phyloP scores from a whole-genome alignment of 495 filamentous ascomycete species.

The Aspergillus saccharolyticus region DNA sequence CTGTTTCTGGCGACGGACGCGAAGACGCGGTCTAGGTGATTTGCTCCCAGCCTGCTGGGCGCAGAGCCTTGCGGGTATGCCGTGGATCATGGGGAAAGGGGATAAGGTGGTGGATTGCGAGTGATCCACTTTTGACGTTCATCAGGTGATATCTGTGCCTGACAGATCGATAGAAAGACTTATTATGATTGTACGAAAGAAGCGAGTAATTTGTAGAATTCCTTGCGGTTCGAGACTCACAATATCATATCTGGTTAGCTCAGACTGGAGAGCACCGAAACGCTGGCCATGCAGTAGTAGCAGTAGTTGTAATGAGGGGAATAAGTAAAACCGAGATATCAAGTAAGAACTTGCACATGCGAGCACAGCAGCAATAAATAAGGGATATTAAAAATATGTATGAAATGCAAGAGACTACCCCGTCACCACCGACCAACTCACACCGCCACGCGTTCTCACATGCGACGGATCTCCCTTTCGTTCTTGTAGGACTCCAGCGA shows the following conservation, averaged over 20 bases:
- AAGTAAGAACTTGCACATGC: not conserved
- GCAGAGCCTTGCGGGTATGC: too few species aligned
- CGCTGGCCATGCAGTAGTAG: not conserved
- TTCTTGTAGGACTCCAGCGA: slow-evolving; percentile 77
- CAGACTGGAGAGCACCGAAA: not conserved
- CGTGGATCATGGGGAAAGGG: too few species aligned
- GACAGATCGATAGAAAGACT: too few species aligned
- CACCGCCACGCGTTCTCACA: slow-evolving; percentile 43
- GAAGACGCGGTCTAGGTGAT: slow-evolving; percentile 7
- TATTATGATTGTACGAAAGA: not conserved
- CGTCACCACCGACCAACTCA: slow-evolving; percentile 11
- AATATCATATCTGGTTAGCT: not conserved
- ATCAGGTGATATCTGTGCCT: too few species aligned
- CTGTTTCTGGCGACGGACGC: slow-evolving; percentile 55
- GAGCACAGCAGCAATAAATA: not conserved
- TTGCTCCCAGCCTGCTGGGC: too few species aligned
- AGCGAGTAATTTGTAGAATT: too few species aligned
- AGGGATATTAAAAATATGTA: not conserved
- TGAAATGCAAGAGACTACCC: not conserved
- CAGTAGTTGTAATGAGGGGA: not conserved
- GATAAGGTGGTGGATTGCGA: too few species aligned
- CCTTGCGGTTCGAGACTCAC: too few species aligned
- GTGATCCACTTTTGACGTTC: too few species aligned
- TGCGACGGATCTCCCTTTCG: slow-evolving; percentile 82
- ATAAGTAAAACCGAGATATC: not conserved